A percentile compares a stretch with the other conserved stretches of the same genome.
Conservation (phyloP, 345 rosid species). For the Dovyalis caffra region DNA sequence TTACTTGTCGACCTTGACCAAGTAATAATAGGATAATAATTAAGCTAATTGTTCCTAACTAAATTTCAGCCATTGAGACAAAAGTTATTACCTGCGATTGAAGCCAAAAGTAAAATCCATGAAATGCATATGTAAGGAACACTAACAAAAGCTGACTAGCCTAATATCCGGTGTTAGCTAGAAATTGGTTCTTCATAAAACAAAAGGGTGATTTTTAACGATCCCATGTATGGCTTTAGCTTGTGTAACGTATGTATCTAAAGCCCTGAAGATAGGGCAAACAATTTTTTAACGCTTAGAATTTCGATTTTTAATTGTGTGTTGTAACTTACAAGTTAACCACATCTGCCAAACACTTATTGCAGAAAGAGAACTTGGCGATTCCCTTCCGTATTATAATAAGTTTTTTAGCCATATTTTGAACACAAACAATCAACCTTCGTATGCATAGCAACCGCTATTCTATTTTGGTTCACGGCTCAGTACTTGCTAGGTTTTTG, state of each 20-base stretch:
- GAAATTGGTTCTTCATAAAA: neutral
- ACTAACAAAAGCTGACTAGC: neutral
- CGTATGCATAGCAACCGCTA: neutral
- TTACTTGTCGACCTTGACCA: neutral
- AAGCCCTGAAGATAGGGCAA: neutral
- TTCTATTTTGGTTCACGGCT: neutral
- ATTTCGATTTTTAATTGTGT: neutral
- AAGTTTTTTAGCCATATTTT: neutral
- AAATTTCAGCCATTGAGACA: neutral
- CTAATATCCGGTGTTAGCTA: neutral
- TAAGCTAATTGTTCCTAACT: neutral
- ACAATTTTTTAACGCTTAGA: neutral
- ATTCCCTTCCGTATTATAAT: neutral
- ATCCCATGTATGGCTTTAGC: neutral
- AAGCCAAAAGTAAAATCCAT: constrained; percentile 2
- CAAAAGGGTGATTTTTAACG: constrained; percentile 1
- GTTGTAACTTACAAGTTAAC: neutral
- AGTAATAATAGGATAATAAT: neutral
- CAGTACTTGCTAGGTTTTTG: neutral
- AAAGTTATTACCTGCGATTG: neutral
- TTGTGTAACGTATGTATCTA: neutral
- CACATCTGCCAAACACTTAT: neutral
- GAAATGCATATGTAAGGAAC: neutral
- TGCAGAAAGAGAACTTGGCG: neutral
- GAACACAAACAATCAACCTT: neutral